Conservation (phyloP, 371 early-diverging fungal genomes). For the Circinella umbellata region DNA sequence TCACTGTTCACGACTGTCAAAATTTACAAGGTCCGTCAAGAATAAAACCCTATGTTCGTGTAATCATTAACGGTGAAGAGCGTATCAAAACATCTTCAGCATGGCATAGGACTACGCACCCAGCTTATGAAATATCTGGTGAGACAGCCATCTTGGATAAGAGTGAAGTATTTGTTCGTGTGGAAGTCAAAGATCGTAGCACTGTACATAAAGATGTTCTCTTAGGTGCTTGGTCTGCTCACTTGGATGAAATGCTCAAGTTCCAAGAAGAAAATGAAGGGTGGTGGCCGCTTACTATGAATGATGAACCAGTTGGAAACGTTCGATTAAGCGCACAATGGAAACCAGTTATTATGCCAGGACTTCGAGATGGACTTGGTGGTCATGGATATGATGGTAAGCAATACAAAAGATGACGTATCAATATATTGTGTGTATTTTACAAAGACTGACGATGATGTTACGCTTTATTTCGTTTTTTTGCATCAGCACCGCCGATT, state of each 20-base stretch:
- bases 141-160: constrained; percentile 55
- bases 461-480: constrained; percentile 2
- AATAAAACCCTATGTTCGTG: constrained; percentile 49
- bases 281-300: constrained; percentile 45
- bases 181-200: constrained; percentile 41
- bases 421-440: neutral
- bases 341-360: constrained; percentile 60
- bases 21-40: constrained; percentile 39
- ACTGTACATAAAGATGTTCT: constrained; percentile 36
- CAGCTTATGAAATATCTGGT: constrained; percentile 48
- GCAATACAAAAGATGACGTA: neutral
- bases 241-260: constrained; percentile 42
- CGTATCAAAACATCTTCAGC: constrained; percentile 44
- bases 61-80: constrained; percentile 51
- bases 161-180: constrained; percentile 36
- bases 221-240: constrained; percentile 47
- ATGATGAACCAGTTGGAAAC: constrained; percentile 33
- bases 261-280: constrained; percentile 40
- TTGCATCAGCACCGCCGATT: constrained; percentile 59
- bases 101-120: constrained; percentile 44
- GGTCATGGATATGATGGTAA: constrained; percentile 43
- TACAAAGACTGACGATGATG: neutral
- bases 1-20: constrained; percentile 59
- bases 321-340: constrained; percentile 56
- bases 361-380: constrained; percentile 40